Percentiles rank a stretch among this genome's conserved stretches.
Conservation (phyloP, 345 rosid genomes). For the Ailanthus altissimus region DNA sequence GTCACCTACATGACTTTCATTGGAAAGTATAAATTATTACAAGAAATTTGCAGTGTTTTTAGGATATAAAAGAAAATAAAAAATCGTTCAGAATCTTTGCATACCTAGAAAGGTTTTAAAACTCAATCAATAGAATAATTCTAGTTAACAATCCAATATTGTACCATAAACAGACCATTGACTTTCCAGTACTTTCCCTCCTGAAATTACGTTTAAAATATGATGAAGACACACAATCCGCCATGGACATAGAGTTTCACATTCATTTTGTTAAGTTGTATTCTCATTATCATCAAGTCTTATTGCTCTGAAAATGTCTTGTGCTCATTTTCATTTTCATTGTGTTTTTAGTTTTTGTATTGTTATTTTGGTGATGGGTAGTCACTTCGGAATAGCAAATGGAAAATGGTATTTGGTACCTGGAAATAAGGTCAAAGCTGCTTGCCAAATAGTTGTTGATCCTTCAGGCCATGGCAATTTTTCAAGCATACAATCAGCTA, state of each 20-base stretch:
- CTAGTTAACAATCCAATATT: background rate
- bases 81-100: background rate
- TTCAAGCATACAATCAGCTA: constrained; percentile 58
- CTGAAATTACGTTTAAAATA: background rate
- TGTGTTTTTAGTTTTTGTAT: background rate
- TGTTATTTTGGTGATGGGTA: background rate
- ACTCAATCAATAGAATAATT: background rate
- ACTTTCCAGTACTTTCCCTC: constrained; percentile 3
- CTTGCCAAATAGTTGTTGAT: constrained; percentile 37
- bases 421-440: background rate
- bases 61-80: background rate
- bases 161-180: constrained; percentile 3
- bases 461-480: constrained; percentile 53
- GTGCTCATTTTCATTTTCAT: background rate
- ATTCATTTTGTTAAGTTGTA: background rate
- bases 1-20: background rate
- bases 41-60: background rate
- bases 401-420: background rate
- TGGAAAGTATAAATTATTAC: background rate
- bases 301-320: background rate
- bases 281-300: background rate
- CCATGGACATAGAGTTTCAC: background rate
- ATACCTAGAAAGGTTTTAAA: background rate
- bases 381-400: background rate
- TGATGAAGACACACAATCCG: background rate